Percentiles rank a stretch among this genome's conserved stretches.
Conservation (phyloP, 2,329 filamentous ascomycete species). For the Arthrobotrys entomopaga region DNA sequence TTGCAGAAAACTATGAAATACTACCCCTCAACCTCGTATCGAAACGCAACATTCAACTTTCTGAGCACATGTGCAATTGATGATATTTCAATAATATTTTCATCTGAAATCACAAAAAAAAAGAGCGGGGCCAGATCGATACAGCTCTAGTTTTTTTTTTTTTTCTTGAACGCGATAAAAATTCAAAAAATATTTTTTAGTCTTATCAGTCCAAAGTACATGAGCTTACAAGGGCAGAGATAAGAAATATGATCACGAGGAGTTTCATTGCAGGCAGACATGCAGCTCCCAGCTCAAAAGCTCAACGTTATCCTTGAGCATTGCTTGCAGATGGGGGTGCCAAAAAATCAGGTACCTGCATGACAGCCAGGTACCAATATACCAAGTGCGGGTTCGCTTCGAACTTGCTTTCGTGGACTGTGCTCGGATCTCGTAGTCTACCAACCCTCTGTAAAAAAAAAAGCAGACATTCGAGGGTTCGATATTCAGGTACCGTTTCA, state of each 20-base stretch:
- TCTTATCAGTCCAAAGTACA: conserved; percentile 23
- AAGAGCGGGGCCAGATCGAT: not conserved
- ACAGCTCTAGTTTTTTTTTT: too few relatives aligned
- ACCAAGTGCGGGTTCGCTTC: conserved; percentile 4
- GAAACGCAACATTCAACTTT: not conserved
- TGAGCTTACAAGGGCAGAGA: conserved; percentile 17
- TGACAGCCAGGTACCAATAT: conserved; percentile 26
- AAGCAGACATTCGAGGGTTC: not conserved
- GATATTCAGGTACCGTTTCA: conserved; percentile 23
- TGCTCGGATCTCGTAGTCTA: conserved; percentile 7
- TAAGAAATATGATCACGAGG: conserved; percentile 42
- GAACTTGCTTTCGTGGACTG: not conserved
- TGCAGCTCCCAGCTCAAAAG: conserved; percentile 11
- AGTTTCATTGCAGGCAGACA: not conserved
- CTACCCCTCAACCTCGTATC: conserved; percentile 8
- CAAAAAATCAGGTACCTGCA: conserved; percentile 35
- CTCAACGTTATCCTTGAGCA: conserved; percentile 5
- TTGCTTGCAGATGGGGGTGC: conserved; percentile 15
- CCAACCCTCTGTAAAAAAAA: not conserved
- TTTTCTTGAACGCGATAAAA: not conserved
- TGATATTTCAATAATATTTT: not conserved
- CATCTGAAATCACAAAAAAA: not conserved
- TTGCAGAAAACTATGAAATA: not conserved
- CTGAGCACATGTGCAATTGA: not conserved
- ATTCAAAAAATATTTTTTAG: not conserved